Conservation (phyloP, 2,329 filamentous ascomycete genomes). For the Paecilomyces variotii region DNA sequence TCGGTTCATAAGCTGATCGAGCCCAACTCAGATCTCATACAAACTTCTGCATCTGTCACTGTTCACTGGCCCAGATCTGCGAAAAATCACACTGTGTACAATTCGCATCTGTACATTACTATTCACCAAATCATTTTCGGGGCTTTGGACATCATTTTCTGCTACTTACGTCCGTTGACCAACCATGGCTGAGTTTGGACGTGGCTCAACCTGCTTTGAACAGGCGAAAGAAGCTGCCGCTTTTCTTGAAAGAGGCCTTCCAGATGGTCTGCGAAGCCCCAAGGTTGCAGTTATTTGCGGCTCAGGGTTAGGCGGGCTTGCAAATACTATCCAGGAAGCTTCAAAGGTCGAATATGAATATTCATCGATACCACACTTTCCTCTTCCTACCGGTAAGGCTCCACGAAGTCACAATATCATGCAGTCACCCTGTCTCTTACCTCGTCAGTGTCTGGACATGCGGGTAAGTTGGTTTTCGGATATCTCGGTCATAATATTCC, state of each 20-base stretch:
- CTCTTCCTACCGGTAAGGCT: slow-evolving; percentile 48
- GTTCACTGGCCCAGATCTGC: neutral
- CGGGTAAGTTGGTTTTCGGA: slow-evolving; percentile 58
- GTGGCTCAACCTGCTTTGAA: slow-evolving; percentile 9
- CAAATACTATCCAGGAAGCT: slow-evolving; percentile 45
- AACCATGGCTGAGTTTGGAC: neutral
- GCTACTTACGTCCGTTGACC: neutral
- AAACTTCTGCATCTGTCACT: too few species aligned
- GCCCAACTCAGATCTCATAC: too few species aligned
- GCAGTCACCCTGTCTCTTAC: slow-evolving; percentile 7
- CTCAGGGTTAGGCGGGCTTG: slow-evolving; percentile 55
- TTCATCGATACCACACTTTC: slow-evolving; percentile 53
- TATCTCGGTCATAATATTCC: slow-evolving; percentile 48
- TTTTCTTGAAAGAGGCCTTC: slow-evolving; percentile 44
- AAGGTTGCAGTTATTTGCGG: slow-evolving; percentile 58
- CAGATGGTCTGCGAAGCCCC: slow-evolving; percentile 43
- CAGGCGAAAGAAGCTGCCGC: slow-evolving; percentile 41
- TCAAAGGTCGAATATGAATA: slow-evolving; percentile 50
- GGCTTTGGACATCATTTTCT: neutral
- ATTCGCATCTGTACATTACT: neutral
- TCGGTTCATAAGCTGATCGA: too few species aligned
- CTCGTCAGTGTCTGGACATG: slow-evolving; percentile 49
- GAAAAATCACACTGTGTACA: neutral
- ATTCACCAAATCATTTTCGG: neutral
- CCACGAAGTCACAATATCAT: neutral